These are phyloP conservation scores for Monosporozyma aquatica DNA, from an alignment of 805 yeast genomes.

Conservation along the genomic window DNA sequence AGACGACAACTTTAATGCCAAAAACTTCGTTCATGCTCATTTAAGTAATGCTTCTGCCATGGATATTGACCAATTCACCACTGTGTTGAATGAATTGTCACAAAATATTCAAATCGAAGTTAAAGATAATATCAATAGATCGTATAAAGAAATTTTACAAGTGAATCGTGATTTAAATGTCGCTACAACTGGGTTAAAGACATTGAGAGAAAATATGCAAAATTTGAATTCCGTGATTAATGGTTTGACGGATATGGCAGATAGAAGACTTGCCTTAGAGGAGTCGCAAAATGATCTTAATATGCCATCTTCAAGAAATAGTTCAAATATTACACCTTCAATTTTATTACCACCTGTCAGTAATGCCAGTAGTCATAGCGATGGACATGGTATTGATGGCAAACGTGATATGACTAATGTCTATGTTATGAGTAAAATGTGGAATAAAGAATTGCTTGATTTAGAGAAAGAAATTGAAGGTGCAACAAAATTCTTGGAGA, in stretches of 20 bases:
- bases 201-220: conserved; percentile 48
- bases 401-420: conserved; percentile 58
- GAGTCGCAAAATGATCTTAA: conserved; percentile 16
- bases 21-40: conserved; percentile 38
- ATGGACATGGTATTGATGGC: background rate
- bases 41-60: conserved; percentile 59
- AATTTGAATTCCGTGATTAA: conserved; percentile 52
- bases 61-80: conserved; percentile 62
- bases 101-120: conserved; percentile 46
- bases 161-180: conserved; percentile 51
- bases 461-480: conserved; percentile 82
- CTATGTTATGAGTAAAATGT: conserved; percentile 63
- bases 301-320: background rate
- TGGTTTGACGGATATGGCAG: conserved; percentile 54
- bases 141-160: conserved; percentile 51
- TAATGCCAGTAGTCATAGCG: conserved; percentile 1
- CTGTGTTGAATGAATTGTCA: conserved; percentile 42
- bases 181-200: conserved; percentile 58
- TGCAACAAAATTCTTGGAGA: conserved; percentile 32
- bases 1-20: conserved; percentile 39
- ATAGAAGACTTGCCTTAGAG: conserved; percentile 43
- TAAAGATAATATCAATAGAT: conserved; percentile 49
- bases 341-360: conserved; percentile 18
- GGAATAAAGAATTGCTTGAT: conserved; percentile 65
- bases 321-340: conserved; percentile 4